Evolutionary conservation across 139 green algal genomes (phyloP), one percentile per base, ranked within the genome.

Genomic region (Chlamydomonas sp.): DNA sequence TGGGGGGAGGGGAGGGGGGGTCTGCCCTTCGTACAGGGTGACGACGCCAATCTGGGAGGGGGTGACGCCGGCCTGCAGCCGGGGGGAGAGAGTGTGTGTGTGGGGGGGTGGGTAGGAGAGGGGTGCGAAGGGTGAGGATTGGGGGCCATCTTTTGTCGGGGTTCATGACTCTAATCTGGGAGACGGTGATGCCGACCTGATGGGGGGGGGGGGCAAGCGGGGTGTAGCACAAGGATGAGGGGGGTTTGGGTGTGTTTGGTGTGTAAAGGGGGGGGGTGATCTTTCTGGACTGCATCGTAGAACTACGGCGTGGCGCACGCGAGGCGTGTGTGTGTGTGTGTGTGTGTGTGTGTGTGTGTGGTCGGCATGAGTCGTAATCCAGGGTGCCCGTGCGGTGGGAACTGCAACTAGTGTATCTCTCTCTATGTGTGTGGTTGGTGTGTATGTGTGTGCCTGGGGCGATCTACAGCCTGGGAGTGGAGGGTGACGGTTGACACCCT

Each of bases 11-110:
- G 43, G 43, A 20, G 43, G 43, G 43, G 43, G 43, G 43, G 43
- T 13, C 77, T 99, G 94, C 3, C 94, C 94, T 81, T 98, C 94
- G 73, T 99, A 99, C 13, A 94, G 94, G 0, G 94, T 99, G 80
- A 99, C 97, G 29, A 99, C 90, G 38, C 94, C 94, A 35, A 99
- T 94, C 79, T 97, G 86, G 1, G 63, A 43, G 26, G 60, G 88
- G 26, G 65, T 72, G 26, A 96, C 80, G 35, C 90, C 90, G 39
- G 60, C 60, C n/a, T 73, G 49, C 24, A 81, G 70, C 2, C 16
- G 13, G 43, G 13, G 43, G 13, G 43, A 26, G 43, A 26, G 43
- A 26, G 43, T 54, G 43, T 54, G 43, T 54, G 43, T 54, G 43
- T 54, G 43, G 43, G 43, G 43, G 20, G 43, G 43, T 54, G 43